These are phyloP conservation scores for Cicer pinnatifidum DNA, from an alignment of 306 rosid species.

Conservation along the genomic window DNA sequence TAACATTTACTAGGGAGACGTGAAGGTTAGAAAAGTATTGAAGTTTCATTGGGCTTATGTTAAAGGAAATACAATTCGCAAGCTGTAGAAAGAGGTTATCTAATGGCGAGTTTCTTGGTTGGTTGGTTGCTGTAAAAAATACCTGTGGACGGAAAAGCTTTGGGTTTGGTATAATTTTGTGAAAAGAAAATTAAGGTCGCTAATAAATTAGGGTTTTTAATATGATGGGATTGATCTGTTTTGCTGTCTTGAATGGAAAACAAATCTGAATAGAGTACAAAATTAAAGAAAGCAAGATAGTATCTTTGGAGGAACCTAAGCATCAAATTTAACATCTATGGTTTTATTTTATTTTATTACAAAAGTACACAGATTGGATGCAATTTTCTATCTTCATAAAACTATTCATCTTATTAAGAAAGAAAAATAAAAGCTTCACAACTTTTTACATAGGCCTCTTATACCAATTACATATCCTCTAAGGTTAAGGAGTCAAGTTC, in stretches of 20 bases:
- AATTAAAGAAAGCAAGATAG: conserved; percentile 12
- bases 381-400: conserved; percentile 33
- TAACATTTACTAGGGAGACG: conserved; percentile 28
- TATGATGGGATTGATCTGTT: conserved; percentile 10
- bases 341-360: conserved; percentile 25
- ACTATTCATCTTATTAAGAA: conserved; percentile 2
- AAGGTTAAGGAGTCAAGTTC: conserved; percentile 30
- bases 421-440: neutral
- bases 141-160: neutral
- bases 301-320: conserved; percentile 6
- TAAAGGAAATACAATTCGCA: conserved; percentile 26
- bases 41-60: conserved; percentile 14
- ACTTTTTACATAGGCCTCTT: conserved; percentile 20
- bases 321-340: conserved; percentile 24
- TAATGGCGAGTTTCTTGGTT: conserved; percentile 9
- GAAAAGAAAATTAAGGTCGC: neutral
- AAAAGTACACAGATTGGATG: conserved; percentile 1
- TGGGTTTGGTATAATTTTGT: conserved; percentile 9
- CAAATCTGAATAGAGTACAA: neutral
- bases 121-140: conserved; percentile 19
- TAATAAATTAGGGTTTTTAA: conserved; percentile 13
- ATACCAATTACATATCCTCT: conserved; percentile 28
- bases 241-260: conserved; percentile 5
- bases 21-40: neutral
- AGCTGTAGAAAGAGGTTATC: conserved; percentile 10